phyloP scores from a whole-genome alignment of 2,329 filamentous ascomycete species.

The Trichoderma atroviride region DNA sequence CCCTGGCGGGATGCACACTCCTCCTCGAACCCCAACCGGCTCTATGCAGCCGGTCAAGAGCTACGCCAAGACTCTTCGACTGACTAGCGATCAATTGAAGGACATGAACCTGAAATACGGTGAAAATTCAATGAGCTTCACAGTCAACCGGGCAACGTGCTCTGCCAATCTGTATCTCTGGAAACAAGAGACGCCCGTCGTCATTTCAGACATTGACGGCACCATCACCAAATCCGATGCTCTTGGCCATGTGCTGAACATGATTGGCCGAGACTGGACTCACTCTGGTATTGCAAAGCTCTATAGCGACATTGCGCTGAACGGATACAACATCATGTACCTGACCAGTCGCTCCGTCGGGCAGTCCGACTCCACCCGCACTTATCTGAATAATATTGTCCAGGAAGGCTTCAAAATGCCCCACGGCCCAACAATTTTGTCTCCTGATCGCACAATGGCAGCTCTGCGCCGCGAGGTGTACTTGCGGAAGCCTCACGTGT shows the following conservation, averaged over 20 bases:
- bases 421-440: slow-evolving; percentile 90
- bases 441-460: slow-evolving; percentile 91
- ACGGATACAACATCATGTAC: slow-evolving; percentile 99
- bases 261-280: slow-evolving; percentile 97
- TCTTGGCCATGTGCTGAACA: slow-evolving; percentile 89
- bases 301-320: slow-evolving; percentile 91
- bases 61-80: slow-evolving; percentile 92
- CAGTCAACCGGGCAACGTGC: slow-evolving; percentile 92
- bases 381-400: slow-evolving; percentile 84
- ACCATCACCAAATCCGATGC: slow-evolving; percentile 98
- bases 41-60: slow-evolving; percentile 73
- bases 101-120: slow-evolving; percentile 78
- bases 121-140: slow-evolving; percentile 94
- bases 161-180: slow-evolving; percentile 92
- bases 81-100: slow-evolving; percentile 95
- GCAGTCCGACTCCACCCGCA: slow-evolving; percentile 85
- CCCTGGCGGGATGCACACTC: slow-evolving; percentile 59
- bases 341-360: slow-evolving; percentile 92
- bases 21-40: slow-evolving; percentile 69
- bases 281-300: slow-evolving; percentile 95
- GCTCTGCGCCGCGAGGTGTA: slow-evolving; percentile 91
- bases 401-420: slow-evolving; percentile 88
- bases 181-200: slow-evolving; percentile 87
- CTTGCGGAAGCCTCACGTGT: slow-evolving; percentile 93
- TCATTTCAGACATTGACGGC: slow-evolving; percentile 98